Base-by-base conservation (phyloP, 345 rosid genomes). In the Salix udensis region DNA sequence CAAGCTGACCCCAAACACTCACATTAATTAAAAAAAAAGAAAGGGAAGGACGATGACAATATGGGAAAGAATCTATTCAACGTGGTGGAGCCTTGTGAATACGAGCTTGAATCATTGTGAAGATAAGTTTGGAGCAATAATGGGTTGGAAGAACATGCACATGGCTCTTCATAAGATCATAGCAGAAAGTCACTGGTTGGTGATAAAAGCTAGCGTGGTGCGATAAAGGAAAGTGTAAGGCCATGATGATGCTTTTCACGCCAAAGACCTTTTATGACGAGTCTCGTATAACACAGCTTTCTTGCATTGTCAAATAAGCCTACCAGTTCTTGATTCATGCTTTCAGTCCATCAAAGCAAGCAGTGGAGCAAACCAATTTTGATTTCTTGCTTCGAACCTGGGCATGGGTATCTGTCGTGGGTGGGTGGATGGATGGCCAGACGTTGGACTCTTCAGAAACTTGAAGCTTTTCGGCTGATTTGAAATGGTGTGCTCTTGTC, bases 131-230 rank as follows among this genome's bases (percentile, higher is more conserved):
- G 76, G 81, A 68, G 78, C 84, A 60, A 82, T 82, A 67, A 66
- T 62, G 75, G 71, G 77, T 74, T 65, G 80, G 78, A 13, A 58
- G 64, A 58, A n/a, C 61, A 75, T 36, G 88, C 88, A 87, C 86
- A 85, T 87, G 86, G 82, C 70, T 83, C 36, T 64, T 65, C 78
- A 58, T 40, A 65, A 11, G n/a, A 39, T 21, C 61, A 15, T 24
- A 31, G 64, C 76, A 42, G 67, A 87, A 87, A 75, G 78, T 75
- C 30, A 67, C 28, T n/a, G 70, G 74, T 69, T 69, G 85, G 86
- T 74, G 77, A 24, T 14, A 65, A 77, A 86, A 79, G 70, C 39
- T n/a, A n/a, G 70, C 42, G 8, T 10, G 53, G 62, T 65, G 50
- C 65, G 30, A 24, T 23, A 77, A 76, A 65, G 50, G 53, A 58